Conservation (phyloP, 495 filamentous ascomycete genomes). For the Neurospora sp. region DNA sequence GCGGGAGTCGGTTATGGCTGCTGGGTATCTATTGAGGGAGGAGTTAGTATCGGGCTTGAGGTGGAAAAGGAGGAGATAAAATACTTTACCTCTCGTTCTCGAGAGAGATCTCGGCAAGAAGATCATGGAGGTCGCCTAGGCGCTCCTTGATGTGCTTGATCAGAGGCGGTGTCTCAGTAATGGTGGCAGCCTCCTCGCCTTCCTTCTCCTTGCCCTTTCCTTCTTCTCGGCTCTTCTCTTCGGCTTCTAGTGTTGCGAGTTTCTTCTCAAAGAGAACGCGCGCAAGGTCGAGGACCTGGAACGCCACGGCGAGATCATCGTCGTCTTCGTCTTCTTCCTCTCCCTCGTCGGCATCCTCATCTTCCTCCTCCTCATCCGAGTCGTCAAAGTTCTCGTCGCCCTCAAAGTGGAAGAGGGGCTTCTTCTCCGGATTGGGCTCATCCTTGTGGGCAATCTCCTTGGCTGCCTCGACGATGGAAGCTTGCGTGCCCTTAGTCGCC, state of each 20-base stretch:
- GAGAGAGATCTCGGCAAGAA: constrained; percentile 86
- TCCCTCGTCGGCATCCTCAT: constrained; percentile 30
- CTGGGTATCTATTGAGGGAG: constrained; percentile 45
- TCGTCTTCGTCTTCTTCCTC: constrained; percentile 65
- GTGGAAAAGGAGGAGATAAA: not conserved
- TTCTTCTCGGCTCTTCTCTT: constrained; percentile 30
- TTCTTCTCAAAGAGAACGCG: constrained; percentile 62
- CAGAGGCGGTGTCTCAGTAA: constrained; percentile 30
- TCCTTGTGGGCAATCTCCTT: constrained; percentile 30
- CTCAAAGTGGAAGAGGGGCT: constrained; percentile 80
- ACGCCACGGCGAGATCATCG: constrained; percentile 83
- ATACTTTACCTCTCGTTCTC: constrained; percentile 66
- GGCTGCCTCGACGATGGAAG: constrained; percentile 24
- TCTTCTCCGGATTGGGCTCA: constrained; percentile 31
- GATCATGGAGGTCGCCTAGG: constrained; percentile 81
- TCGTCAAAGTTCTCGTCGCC: constrained; percentile 92
- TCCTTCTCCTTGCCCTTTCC: constrained; percentile 43
- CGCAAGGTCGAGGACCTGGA: constrained; percentile 83
- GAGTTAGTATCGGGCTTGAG: not conserved
- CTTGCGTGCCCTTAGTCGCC: constrained; percentile 33
- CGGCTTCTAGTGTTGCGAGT: constrained; percentile 28
- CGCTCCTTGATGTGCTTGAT: constrained; percentile 64
- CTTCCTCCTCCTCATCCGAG: constrained; percentile 63
- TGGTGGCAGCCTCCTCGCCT: not conserved
- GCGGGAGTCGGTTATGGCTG: constrained; percentile 70